phyloP scores from a whole-genome alignment of 257 asterid species.

The Solanum arcanum region DNA sequence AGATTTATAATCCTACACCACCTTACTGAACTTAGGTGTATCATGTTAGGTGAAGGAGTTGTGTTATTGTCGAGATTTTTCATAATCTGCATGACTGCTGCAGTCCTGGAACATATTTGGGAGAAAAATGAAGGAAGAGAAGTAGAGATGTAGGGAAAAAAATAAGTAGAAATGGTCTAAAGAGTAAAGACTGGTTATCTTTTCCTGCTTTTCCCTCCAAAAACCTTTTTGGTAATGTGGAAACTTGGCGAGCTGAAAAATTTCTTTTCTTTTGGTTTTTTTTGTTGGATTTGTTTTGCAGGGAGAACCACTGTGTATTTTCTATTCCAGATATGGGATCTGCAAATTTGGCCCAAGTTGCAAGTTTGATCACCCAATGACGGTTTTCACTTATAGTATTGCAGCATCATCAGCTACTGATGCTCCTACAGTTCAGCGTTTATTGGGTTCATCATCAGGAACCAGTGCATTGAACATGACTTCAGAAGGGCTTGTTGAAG shows the following conservation, averaged over 20 bases:
- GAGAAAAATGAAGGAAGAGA: background rate
- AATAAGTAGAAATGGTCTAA: background rate
- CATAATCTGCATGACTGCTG: background rate
- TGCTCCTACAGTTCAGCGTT: constrained; percentile 41
- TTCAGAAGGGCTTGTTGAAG: constrained; percentile 58
- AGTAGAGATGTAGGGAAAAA: background rate
- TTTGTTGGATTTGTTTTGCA: constrained; percentile 22
- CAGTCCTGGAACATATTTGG: background rate
- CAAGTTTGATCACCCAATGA: constrained; percentile 98
- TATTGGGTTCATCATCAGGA: constrained; percentile 64
- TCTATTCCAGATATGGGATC: constrained; percentile 90
- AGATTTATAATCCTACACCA: background rate
- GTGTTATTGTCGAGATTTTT: background rate
- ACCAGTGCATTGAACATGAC: constrained; percentile 51
- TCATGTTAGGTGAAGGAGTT: background rate
- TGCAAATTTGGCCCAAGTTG: constrained; percentile 99
- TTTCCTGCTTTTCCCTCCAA: background rate
- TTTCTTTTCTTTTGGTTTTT: background rate
- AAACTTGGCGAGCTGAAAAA: background rate
- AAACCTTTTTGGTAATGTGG: background rate
- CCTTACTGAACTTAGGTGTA: background rate
- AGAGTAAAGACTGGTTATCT: background rate
- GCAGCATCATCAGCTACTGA: constrained; percentile 58
- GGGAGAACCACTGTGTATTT: constrained; percentile 90
- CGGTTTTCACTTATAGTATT: constrained; percentile 47